phyloP scores from a whole-genome alignment of 345 rosid genomes.

The Dimocarpus longan region DNA sequence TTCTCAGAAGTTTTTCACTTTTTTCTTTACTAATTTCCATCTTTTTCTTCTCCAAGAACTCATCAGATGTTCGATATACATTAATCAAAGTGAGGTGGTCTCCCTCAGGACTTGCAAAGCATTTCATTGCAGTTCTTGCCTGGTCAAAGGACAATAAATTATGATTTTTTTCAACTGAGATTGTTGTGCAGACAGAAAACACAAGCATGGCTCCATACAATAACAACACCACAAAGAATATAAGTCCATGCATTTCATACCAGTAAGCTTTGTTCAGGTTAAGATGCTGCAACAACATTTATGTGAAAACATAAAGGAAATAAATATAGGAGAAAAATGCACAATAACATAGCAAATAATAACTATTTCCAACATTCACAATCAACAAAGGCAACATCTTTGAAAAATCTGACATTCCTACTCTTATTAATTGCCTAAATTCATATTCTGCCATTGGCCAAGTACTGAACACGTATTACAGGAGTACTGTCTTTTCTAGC shows the following conservation, averaged over 20 bases:
- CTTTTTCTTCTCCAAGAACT: constrained; percentile 62
- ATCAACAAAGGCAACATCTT: not conserved
- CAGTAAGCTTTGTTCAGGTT: not conserved
- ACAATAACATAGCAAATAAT: not conserved
- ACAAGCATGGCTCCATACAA: not conserved
- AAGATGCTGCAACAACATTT: not conserved
- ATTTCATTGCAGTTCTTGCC: constrained; percentile 76
- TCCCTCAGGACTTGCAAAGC: constrained; percentile 85
- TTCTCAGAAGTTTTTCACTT: constrained; percentile 59
- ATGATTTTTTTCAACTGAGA: constrained; percentile 10
- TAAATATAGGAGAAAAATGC: not conserved
- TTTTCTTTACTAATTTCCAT: constrained; percentile 39
- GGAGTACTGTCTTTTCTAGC: not conserved
- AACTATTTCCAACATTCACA: not conserved
- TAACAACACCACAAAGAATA: not conserved
- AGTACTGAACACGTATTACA: not conserved
- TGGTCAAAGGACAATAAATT: constrained; percentile 33
- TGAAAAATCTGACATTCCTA: not conserved
- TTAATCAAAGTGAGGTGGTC: constrained; percentile 84
- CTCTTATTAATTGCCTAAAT: not conserved
- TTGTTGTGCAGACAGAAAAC: not conserved
- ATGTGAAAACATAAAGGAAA: not conserved
- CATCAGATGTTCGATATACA: constrained; percentile 75
- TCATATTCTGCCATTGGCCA: not conserved
- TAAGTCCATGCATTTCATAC: not conserved